Evolutionary conservation across 2,329 filamentous ascomycete genomes (phyloP), one percentile per base, ranked within the genome.

Genomic region (Incumbomyces lentus): DNA sequence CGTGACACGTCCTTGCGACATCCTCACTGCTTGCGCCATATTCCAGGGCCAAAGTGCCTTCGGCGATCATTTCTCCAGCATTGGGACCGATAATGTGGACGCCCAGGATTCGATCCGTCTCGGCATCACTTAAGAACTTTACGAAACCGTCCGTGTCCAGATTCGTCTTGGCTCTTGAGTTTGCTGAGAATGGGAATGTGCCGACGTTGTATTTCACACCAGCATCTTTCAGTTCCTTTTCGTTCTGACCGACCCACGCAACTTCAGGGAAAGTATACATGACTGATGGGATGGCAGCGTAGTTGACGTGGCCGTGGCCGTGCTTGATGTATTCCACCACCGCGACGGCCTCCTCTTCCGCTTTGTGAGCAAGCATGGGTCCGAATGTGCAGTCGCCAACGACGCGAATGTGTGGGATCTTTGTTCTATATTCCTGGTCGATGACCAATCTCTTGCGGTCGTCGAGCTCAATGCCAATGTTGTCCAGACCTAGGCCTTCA

Each of bases 181-280:
- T 98, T 72, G 92, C 92, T 63, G 82, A 85, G 78, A 98, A 98
- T 58, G 92, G 92, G 80, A 98, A 98, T 42, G 78, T 84, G 66
- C 92, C 92, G 62, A 89, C 74, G 62, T 86, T 86, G 81, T 95
- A 98, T 63, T 92, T 87, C 61, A 94, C 79, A 54, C 86, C 87
- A 53, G 83, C 77, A 56, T 81, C 80, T 78, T 96, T 95, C 55
- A 98, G 76, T 59, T 98, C 92, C 64, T 90, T 84, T 75, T 98
- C 92, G 67, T 82, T 95, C 75, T 95, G 89, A 49, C 92, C 92
- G 39, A 98, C 92, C 92, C 92, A 98, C 31, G 92, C 88, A 55
- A 96, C 92, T 69, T 98, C 92, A 30, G 92, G 92, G 73, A 95
- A 84, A 10, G 92, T 96, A 79, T 98, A 98, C 92, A 98, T 98